Conservation (phyloP, 2,329 filamentous ascomycete genomes). For the Penicillium olsonii region DNA sequence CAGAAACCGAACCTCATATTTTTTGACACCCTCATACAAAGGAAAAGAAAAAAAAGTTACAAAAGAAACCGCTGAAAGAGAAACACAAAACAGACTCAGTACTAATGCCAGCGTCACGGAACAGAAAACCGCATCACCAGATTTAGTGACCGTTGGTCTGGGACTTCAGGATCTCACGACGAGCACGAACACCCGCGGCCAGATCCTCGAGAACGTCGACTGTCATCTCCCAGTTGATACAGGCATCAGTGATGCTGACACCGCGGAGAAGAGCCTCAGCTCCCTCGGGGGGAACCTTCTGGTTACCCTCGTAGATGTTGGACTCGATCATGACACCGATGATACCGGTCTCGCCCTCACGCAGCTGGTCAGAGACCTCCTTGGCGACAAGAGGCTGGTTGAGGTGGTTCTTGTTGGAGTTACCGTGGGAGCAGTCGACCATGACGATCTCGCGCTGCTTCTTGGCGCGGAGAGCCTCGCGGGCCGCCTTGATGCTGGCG, state of each 20-base stretch:
- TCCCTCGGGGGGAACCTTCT: conserved; percentile 84
- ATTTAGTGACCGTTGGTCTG: conserved; percentile 31
- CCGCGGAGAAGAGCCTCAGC: conserved; percentile 78
- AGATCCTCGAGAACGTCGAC: conserved; percentile 80
- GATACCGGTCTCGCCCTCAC: conserved; percentile 82
- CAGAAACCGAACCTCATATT: conserved; percentile 6
- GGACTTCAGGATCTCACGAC: conserved; percentile 56
- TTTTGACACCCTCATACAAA: conserved; percentile 12
- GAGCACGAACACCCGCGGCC: conserved; percentile 76
- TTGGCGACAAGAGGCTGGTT: conserved; percentile 95
- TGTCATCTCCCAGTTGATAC: conserved; percentile 89
- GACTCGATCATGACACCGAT: conserved; percentile 99
- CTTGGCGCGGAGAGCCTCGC: conserved; percentile 79
- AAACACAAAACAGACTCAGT: conserved; percentile 8
- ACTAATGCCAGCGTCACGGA: conserved; percentile 12
- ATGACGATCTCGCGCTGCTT: conserved; percentile 86
- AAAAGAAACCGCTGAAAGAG: conserved; percentile 15
- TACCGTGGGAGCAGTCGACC: conserved; percentile 98
- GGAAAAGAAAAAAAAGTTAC: conserved; percentile 6
- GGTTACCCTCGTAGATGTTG: conserved; percentile 88
- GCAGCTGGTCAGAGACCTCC: conserved; percentile 78
- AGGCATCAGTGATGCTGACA: conserved; percentile 93
- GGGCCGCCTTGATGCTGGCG: conserved; percentile 75
- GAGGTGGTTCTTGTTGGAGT: conserved; percentile 95
- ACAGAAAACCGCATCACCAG: too few relatives aligned